Conservation (phyloP, 108 stramenopile species). For the Pseudonitzschia multistriata region DNA sequence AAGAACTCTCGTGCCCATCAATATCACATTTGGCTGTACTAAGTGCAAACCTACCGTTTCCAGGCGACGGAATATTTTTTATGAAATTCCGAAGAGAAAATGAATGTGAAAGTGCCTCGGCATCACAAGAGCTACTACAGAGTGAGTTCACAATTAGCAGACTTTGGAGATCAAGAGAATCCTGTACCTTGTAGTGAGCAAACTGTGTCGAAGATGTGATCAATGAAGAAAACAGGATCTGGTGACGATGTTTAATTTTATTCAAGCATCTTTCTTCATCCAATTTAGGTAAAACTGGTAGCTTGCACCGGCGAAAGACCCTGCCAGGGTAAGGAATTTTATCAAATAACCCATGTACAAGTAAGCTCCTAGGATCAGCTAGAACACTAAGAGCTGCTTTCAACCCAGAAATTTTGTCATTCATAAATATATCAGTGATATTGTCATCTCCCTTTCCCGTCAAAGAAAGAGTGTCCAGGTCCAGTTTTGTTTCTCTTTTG, state of each 20-base stretch:
- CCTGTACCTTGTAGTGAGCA: constrained; percentile 33
- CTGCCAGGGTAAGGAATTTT: constrained; percentile 53
- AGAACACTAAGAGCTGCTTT: constrained; percentile 48
- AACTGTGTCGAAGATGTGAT: constrained; percentile 20
- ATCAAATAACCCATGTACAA: constrained; percentile 62
- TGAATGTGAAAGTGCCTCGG: background rate
- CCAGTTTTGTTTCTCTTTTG: constrained; percentile 26
- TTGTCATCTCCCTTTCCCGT: constrained; percentile 20
- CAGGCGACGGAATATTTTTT: constrained; percentile 57
- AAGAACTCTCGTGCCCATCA: background rate
- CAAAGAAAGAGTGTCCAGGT: constrained; percentile 21
- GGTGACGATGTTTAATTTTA: background rate
- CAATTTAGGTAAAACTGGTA: constrained; percentile 16
- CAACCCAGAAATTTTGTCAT: constrained; percentile 42
- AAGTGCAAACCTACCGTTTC: constrained; percentile 45
- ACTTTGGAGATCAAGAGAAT: constrained; percentile 35
- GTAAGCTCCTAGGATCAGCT: constrained; percentile 44
- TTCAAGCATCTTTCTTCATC: background rate
- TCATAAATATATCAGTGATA: constrained; percentile 56
- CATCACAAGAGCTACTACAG: background rate
- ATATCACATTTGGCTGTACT: constrained; percentile 6
- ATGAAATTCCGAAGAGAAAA: constrained; percentile 40
- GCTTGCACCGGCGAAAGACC: constrained; percentile 42
- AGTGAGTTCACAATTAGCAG: constrained; percentile 34
- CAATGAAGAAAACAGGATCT: background rate